These are phyloP conservation scores for Nidularia pulvinata DNA, from an alignment of 768 basidiomycete genomes.

Conservation along the genomic window DNA sequence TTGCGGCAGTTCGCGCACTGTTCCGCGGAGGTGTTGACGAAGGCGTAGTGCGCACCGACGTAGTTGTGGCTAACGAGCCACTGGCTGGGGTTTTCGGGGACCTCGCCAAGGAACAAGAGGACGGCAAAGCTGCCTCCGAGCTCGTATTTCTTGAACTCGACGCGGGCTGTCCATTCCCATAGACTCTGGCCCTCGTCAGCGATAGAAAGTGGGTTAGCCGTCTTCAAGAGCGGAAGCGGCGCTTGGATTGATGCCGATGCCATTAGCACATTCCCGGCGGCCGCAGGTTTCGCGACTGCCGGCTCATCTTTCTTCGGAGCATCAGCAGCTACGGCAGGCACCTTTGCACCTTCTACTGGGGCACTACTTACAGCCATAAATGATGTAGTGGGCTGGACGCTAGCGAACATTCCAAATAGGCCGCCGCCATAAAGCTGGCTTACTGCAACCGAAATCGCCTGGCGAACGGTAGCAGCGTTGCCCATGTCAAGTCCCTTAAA, in stretches of 20 bases:
- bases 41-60: constrained; percentile 43
- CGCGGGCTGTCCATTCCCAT: constrained; percentile 42
- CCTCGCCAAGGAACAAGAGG: constrained; percentile 43
- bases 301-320: too few species aligned
- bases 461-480: constrained; percentile 19
- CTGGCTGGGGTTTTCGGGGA: constrained; percentile 29
- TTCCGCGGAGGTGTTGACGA: constrained; percentile 28
- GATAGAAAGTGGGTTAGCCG: background rate
- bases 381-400: background rate
- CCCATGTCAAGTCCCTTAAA: constrained; percentile 35
- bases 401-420: constrained; percentile 6
- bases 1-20: constrained; percentile 38
- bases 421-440: constrained; percentile 30
- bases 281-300: too few species aligned
- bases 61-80: constrained; percentile 33
- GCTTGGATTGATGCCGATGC: background rate
- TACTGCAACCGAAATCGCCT: constrained; percentile 28
- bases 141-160: constrained; percentile 40
- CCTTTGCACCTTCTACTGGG: too few species aligned
- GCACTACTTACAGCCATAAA: too few species aligned
- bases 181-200: background rate
- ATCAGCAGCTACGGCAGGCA: too few species aligned
- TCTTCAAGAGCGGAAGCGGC: background rate
- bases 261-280: too few species aligned
- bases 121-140: constrained; percentile 41